Evolutionary conservation across 805 yeast genomes (phyloP).

Genomic region (Ogataea allantospora): DNA sequence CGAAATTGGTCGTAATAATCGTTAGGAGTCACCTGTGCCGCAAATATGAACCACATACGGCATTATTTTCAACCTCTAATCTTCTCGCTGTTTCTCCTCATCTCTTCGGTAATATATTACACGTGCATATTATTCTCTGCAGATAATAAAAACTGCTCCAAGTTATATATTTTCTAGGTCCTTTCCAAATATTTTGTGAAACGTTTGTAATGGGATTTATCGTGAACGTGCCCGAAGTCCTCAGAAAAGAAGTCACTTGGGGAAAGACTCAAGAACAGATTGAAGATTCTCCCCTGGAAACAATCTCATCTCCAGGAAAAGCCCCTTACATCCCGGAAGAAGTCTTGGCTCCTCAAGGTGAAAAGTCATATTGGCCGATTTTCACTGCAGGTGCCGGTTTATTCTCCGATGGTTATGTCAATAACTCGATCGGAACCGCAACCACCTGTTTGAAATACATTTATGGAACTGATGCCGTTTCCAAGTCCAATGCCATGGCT

Average conservation of each 20-base stretch:
- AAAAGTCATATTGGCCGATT: conserved; percentile 54
- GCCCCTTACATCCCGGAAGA: conserved; percentile 24
- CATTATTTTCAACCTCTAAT: background rate
- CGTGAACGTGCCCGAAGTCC: conserved; percentile 12
- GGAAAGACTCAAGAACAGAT: conserved; percentile 21
- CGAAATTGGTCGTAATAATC: no score
- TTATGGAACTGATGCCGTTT: conserved; percentile 58
- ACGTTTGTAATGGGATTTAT: conserved; percentile 8
- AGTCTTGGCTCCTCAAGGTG: conserved; percentile 24
- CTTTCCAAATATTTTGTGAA: background rate
- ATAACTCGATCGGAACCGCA: conserved; percentile 79
- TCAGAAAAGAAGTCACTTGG: conserved; percentile 29
- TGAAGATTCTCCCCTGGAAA: conserved; percentile 19
- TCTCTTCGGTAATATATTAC: background rate
- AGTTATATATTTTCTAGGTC: background rate
- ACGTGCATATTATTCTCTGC: background rate
- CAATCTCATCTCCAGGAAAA: conserved; percentile 24
- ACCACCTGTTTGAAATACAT: conserved; percentile 64
- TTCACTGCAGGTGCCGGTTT: conserved; percentile 89
- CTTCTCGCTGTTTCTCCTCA: background rate
- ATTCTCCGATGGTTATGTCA: conserved; percentile 90
- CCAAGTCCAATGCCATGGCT: conserved; percentile 64
- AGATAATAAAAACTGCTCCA: background rate
- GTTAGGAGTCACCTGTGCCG: no score
- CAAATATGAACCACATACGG: no score